A percentile compares a stretch with the other conserved stretches of the same genome.
These are phyloP conservation scores for Epicoccum nigrum DNA, from an alignment of 2,329 filamentous ascomycete genomes.

Conservation along the genomic window DNA sequence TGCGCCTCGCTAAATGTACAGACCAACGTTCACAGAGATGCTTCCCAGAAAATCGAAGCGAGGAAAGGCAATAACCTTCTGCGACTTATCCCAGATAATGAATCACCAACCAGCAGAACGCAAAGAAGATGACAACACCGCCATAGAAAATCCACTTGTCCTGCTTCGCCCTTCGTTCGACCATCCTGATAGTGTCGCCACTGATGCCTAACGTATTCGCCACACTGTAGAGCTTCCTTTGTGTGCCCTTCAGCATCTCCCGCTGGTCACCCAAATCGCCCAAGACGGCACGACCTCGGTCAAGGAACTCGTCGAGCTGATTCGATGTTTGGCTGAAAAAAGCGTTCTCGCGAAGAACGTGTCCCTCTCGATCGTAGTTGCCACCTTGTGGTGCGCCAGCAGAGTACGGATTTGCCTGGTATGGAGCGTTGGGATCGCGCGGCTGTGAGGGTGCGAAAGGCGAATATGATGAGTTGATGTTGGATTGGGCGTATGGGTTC, in stretches of 20 bases:
- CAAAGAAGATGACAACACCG: slow-evolving; percentile 83
- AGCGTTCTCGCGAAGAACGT: slow-evolving; percentile 85
- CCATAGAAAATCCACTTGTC: slow-evolving; percentile 98
- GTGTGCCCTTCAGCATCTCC: slow-evolving; percentile 94
- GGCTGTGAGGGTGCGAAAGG: slow-evolving; percentile 41
- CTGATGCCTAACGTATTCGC: slow-evolving; percentile 93
- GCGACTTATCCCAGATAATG: slow-evolving; percentile 69
- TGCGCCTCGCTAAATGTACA: neutral
- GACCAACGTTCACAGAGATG: neutral
- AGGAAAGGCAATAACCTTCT: too few species aligned
- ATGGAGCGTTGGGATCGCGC: slow-evolving; percentile 41
- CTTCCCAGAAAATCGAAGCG: neutral
- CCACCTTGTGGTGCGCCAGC: slow-evolving; percentile 42
- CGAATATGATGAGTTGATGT: slow-evolving; percentile 33
- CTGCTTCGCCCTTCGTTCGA: slow-evolving; percentile 87
- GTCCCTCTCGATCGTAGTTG: slow-evolving; percentile 74
- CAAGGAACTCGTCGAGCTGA: slow-evolving; percentile 92
- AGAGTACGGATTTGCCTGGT: slow-evolving; percentile 51
- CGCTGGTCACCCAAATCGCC: slow-evolving; percentile 87
- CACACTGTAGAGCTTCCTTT: slow-evolving; percentile 87
- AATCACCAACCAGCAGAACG: slow-evolving; percentile 90
- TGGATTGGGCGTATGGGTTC: slow-evolving; percentile 76
- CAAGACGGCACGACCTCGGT: slow-evolving; percentile 86
- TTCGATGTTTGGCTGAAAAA: slow-evolving; percentile 84
- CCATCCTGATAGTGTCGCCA: slow-evolving; percentile 96